phyloP scores from a whole-genome alignment of 106 monocot species.

The Dioscorea dumetorum region DNA sequence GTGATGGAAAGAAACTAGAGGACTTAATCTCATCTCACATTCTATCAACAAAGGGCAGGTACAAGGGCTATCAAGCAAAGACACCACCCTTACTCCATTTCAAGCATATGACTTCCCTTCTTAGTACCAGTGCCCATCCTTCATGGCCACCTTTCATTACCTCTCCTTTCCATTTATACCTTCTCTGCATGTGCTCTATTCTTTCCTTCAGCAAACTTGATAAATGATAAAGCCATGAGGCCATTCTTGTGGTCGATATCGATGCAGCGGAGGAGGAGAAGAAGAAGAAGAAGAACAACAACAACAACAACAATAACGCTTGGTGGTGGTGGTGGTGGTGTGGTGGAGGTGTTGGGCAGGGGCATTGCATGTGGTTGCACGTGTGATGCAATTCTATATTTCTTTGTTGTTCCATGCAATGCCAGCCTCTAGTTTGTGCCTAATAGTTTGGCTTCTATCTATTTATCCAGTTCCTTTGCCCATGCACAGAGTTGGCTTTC shows the following conservation, averaged over 20 bases:
- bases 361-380: background rate
- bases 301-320: no score
- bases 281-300: no score
- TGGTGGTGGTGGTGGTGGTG: no score
- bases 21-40: background rate
- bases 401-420: background rate
- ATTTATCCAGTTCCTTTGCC: background rate
- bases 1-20: background rate
- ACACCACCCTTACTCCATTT: background rate
- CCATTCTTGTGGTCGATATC: background rate
- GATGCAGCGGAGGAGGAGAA: background rate
- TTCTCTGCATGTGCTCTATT: constrained; percentile 3
- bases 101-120: background rate
- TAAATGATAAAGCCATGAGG: background rate
- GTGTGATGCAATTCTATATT: background rate
- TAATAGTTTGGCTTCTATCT: background rate
- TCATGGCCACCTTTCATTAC: background rate
- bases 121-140: background rate
- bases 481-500: background rate
- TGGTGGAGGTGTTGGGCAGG: no score
- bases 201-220: background rate
- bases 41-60: background rate
- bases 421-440: background rate
- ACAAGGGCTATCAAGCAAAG: background rate
- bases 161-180: no score